Percentiles rank a stretch among this genome's conserved stretches.
phyloP scores from a whole-genome alignment of 2,329 filamentous ascomycete genomes.

The Paecilomyces niveus region DNA sequence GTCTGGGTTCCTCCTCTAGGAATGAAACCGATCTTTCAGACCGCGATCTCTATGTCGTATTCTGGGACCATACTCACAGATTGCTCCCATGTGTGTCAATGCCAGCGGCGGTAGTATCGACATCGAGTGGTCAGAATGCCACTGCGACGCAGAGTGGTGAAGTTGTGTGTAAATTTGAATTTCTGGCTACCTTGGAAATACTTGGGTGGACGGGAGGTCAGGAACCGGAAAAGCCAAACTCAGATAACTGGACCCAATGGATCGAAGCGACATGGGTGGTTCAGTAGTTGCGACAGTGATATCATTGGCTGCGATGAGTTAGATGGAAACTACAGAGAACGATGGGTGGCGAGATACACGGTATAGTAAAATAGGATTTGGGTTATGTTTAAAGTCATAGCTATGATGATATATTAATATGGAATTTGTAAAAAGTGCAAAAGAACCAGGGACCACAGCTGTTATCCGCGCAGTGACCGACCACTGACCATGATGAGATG shows the following conservation, averaged over 20 bases:
- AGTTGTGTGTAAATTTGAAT: not conserved
- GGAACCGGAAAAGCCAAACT: not conserved
- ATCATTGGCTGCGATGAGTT: too few relatives aligned
- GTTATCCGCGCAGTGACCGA: too few relatives aligned
- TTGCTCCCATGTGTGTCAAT: not conserved
- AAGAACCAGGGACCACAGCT: too few relatives aligned
- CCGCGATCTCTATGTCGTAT: not conserved
- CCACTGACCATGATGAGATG: too few relatives aligned
- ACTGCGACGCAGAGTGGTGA: not conserved
- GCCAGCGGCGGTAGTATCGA: not conserved
- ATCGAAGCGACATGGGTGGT: not conserved
- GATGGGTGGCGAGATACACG: too few relatives aligned
- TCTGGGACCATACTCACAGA: not conserved
- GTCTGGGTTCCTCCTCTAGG: not conserved
- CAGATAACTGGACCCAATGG: not conserved
- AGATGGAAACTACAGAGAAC: too few relatives aligned
- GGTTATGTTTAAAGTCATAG: too few relatives aligned
- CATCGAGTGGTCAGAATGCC: not conserved
- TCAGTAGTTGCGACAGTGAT: not conserved
- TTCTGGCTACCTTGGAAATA: not conserved
- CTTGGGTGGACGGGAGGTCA: not conserved
- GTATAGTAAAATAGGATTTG: too few relatives aligned
- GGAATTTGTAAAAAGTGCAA: too few relatives aligned
- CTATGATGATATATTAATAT: too few relatives aligned
- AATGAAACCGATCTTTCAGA: not conserved